Conservation (phyloP, 1,284 basidiomycete species). For the Apiotrichum veenhuisii region DNA sequence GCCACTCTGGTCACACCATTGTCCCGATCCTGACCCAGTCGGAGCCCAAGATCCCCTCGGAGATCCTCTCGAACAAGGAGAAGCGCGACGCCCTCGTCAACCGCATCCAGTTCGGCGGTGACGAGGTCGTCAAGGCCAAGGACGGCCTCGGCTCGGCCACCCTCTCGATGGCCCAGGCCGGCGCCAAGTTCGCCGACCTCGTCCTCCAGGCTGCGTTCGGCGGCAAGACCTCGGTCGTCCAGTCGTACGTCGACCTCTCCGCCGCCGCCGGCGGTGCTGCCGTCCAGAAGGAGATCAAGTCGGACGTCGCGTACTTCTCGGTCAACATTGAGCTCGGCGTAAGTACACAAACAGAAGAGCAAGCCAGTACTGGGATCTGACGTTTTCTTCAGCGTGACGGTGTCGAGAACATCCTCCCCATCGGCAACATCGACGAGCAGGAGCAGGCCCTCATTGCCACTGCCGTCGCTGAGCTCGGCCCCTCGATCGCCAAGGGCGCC, state of each 20-base stretch:
- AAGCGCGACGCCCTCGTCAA: conserved; percentile 64
- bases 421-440: conserved; percentile 53
- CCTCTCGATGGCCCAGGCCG: conserved; percentile 84
- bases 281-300: conserved; percentile 50
- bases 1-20: conserved; percentile 95
- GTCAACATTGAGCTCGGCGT: conserved; percentile 86
- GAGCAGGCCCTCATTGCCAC: conserved; percentile 54
- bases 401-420: conserved; percentile 55
- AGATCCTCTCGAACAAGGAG: conserved; percentile 64
- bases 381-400: conserved; percentile 47
- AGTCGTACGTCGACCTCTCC: conserved; percentile 79
- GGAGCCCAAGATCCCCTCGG: conserved; percentile 58
- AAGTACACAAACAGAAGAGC: conserved; percentile 28
- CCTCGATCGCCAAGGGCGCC: conserved; percentile 54
- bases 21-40: conserved; percentile 92
- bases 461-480: conserved; percentile 54
- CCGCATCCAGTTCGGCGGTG: conserved; percentile 94
- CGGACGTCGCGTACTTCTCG: conserved; percentile 76
- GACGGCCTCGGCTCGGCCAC: conserved; percentile 82
- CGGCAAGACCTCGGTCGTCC: conserved; percentile 80
- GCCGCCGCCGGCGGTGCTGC: conserved; percentile 50
- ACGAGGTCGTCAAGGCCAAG: conserved; percentile 88
- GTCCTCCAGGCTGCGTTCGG: conserved; percentile 66
- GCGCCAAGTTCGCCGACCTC: conserved; percentile 75
- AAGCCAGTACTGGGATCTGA: not conserved